Conservation (phyloP, 2,329 filamentous ascomycete species). For the Periglandula ipomoeae region DNA sequence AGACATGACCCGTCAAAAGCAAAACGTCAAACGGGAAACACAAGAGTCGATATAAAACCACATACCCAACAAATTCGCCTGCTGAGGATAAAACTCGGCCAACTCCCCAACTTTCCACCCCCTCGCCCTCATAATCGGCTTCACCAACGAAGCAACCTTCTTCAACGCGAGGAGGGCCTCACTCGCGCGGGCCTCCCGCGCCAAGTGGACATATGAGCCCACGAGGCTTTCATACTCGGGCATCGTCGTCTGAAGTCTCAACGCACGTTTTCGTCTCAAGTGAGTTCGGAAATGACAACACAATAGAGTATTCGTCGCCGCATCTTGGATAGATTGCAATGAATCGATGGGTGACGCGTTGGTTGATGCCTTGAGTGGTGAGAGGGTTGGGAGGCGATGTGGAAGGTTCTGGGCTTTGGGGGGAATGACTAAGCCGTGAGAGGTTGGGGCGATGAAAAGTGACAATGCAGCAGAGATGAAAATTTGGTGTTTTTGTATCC, state of each 20-base stretch:
- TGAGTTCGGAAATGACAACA: too few species aligned
- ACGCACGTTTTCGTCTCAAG: background rate
- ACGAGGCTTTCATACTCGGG: conserved; percentile 31
- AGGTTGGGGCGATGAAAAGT: too few species aligned
- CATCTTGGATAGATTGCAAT: too few species aligned
- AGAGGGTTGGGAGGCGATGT: conserved; percentile 22
- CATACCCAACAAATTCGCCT: conserved; percentile 62
- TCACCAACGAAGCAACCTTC: conserved; percentile 79
- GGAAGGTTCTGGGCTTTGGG: conserved; percentile 51
- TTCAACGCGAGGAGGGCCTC: conserved; percentile 55
- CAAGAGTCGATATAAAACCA: background rate
- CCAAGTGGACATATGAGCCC: conserved; percentile 39
- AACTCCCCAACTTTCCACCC: conserved; percentile 72
- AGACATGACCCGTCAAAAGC: too few species aligned
- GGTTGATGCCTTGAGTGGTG: conserved; percentile 4
- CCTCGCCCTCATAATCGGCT: conserved; percentile 86
- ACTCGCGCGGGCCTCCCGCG: conserved; percentile 33
- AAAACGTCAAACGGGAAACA: too few species aligned
- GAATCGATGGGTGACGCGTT: too few species aligned
- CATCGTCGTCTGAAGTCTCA: conserved; percentile 10
- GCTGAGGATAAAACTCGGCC: conserved; percentile 74
- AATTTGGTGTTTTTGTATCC: too few species aligned
- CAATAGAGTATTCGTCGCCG: too few species aligned
- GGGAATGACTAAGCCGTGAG: conserved; percentile 46
- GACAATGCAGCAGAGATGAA: too few species aligned